Conservation (phyloP, 768 basidiomycete genomes). For the Suillus subalutaceus region DNA sequence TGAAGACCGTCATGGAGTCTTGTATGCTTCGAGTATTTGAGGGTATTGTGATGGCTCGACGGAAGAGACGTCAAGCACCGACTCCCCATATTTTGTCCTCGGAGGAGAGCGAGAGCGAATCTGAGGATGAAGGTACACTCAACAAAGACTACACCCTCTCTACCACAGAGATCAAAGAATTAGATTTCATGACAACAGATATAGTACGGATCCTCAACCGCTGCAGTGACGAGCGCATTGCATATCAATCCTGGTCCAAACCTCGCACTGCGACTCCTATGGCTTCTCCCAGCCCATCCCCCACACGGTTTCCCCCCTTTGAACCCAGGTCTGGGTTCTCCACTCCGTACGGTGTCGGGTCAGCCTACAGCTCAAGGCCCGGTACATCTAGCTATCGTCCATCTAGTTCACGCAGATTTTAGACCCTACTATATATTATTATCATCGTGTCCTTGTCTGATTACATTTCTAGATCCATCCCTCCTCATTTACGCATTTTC, state of each 20-base stretch:
- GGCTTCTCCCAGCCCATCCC: conserved; percentile 49
- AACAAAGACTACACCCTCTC: conserved; percentile 57
- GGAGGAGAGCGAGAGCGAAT: conserved; percentile 58
- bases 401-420: conserved; percentile 37
- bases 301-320: conserved; percentile 37
- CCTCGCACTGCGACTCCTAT: conserved; percentile 71
- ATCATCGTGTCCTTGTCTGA: conserved; percentile 5
- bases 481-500: conserved; percentile 14
- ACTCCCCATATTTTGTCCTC: conserved; percentile 39
- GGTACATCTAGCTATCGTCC: conserved; percentile 60
- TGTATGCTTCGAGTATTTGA: conserved; percentile 92
- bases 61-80: conserved; percentile 28
- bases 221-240: conserved; percentile 67
- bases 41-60: conserved; percentile 59
- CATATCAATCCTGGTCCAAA: conserved; percentile 56
- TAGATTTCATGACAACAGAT: conserved; percentile 74
- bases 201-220: conserved; percentile 74
- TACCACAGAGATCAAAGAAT: conserved; percentile 68
- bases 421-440: conserved; percentile 8
- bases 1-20: conserved; percentile 79
- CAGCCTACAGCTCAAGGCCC: conserved; percentile 58
- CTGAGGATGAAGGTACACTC: conserved; percentile 50
- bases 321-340: conserved; percentile 60
- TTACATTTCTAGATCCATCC: conserved; percentile 16
- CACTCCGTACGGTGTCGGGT: conserved; percentile 51